Evolutionary conservation across 371 early-diverging fungal species (phyloP).

Genomic region (Lichtheimia hyalospora): DNA sequence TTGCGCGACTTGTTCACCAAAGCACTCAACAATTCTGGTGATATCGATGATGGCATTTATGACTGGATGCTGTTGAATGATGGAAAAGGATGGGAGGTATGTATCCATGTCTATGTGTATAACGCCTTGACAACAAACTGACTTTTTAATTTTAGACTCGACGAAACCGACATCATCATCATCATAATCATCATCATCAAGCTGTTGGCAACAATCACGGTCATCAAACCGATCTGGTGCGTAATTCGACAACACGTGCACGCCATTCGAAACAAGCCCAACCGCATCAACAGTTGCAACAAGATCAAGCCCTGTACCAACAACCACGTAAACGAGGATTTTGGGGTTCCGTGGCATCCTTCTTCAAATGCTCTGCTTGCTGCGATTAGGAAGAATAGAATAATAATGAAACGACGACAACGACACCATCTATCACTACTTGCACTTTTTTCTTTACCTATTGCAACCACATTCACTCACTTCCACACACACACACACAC

Average conservation of each 20-base stretch:
- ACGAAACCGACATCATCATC: neutral
- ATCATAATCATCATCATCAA: neutral
- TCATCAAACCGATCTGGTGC: neutral
- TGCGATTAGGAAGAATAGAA: neutral
- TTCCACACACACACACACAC: neutral
- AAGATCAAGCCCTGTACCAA: neutral
- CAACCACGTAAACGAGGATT: neutral
- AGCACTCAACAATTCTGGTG: constrained; percentile 66
- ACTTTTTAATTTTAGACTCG: neutral
- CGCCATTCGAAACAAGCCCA: constrained; percentile 12
- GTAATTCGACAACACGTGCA: constrained; percentile 11
- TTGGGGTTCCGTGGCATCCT: neutral
- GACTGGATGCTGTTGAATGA: constrained; percentile 84
- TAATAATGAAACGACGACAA: neutral
- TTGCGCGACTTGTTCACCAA: constrained; percentile 81
- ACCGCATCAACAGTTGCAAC: neutral
- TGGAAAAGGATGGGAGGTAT: constrained; percentile 56
- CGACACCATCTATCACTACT: neutral
- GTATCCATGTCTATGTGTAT: neutral
- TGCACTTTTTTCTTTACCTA: too few relatives aligned
- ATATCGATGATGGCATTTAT: constrained; percentile 81
- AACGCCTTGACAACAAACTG: neutral
- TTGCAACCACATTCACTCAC: too few relatives aligned
- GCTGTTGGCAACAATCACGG: neutral
- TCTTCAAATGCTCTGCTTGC: constrained; percentile 3